Evolutionary conservation across 768 basidiomycete species (phyloP).

Genomic region (Chalciporus piperatus): DNA sequence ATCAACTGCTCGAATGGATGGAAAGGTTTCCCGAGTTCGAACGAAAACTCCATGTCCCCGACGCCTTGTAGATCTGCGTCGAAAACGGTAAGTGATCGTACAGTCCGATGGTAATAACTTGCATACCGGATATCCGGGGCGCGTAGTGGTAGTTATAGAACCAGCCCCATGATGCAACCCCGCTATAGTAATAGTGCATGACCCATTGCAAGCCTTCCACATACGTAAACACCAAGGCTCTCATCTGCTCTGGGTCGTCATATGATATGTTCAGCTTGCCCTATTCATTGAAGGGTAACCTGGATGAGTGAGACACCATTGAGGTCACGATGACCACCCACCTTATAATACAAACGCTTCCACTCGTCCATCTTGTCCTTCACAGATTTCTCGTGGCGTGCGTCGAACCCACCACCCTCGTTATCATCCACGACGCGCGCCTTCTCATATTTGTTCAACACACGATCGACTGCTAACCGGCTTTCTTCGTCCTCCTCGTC

Average conservation of each 20-base stretch:
- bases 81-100: constrained; percentile 5
- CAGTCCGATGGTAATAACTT: neutral
- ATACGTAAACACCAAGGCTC: constrained; percentile 73
- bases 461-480: constrained; percentile 69
- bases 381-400: constrained; percentile 66
- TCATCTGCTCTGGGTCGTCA: constrained; percentile 64
- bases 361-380: constrained; percentile 88
- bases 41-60: constrained; percentile 79
- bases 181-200: constrained; percentile 97
- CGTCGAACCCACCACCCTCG: constrained; percentile 74
- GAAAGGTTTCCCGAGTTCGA: constrained; percentile 87
- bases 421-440: constrained; percentile 74
- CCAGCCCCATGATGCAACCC: constrained; percentile 98
- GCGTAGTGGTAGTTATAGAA: constrained; percentile 99
- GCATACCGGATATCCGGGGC: constrained; percentile 88
- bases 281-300: constrained; percentile 36
- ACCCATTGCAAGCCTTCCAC: constrained; percentile 98
- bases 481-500: constrained; percentile 69
- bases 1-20: constrained; percentile 93
- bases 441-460: constrained; percentile 84
- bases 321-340: constrained; percentile 45
- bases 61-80: constrained; percentile 55
- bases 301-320: constrained; percentile 10
- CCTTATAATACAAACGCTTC: constrained; percentile 89
- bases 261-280: constrained; percentile 85